Evolutionary conservation across 306 rosid genomes (phyloP).

Genomic region (Malus asiatica): DNA sequence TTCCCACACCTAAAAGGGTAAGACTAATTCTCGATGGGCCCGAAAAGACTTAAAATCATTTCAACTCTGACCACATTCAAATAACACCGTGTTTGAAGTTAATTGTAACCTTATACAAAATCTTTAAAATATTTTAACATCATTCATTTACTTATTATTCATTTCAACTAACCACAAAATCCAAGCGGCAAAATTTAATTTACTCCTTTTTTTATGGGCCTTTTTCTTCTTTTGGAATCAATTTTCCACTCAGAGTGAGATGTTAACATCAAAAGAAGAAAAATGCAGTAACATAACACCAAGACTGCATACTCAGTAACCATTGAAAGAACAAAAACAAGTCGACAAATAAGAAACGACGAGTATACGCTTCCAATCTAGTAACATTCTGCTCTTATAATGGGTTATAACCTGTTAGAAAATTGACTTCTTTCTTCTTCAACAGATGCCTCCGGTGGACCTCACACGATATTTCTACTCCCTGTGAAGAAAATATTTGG

Average conservation of each 20-base stretch:
- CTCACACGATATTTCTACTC: conserved; percentile 15
- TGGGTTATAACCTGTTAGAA: conserved; percentile 9
- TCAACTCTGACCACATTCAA: too few relatives aligned
- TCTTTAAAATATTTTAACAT: too few relatives aligned
- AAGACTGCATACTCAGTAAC: not conserved
- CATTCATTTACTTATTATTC: too few relatives aligned
- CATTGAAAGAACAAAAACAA: not conserved
- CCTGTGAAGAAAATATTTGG: conserved; percentile 15
- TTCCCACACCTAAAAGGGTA: too few relatives aligned
- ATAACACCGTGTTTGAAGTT: too few relatives aligned
- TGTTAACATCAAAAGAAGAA: not conserved
- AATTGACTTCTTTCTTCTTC: conserved; percentile 17
- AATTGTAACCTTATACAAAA: too few relatives aligned
- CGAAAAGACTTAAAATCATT: too few relatives aligned
- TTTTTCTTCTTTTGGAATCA: too few relatives aligned
- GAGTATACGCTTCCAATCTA: conserved; percentile 2
- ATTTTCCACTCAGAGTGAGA: not conserved
- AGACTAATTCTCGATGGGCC: too few relatives aligned
- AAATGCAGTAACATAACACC: not conserved
- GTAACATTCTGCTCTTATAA: not conserved
- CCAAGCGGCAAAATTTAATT: too few relatives aligned
- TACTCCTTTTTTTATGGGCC: too few relatives aligned
- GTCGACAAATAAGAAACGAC: not conserved
- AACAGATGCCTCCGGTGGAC: not conserved
- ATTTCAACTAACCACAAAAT: too few relatives aligned